phyloP scores from a whole-genome alignment of 2,329 filamentous ascomycete species.

The Phialemonium atrogriseum region DNA sequence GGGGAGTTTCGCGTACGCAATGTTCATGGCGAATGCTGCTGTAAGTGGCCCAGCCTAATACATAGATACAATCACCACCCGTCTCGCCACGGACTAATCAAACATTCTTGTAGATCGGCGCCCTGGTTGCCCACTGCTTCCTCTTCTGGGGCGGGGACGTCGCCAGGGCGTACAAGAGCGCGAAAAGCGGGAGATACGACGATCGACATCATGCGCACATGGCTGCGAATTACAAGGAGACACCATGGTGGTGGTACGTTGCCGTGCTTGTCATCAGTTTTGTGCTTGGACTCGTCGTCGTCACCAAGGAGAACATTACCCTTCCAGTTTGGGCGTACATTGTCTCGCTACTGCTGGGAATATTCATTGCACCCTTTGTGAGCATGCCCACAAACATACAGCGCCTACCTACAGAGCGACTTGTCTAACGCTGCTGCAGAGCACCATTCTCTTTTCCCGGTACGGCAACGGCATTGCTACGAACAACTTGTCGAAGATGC shows the following conservation, averaged over 20 bases:
- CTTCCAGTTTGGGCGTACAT: constrained; percentile 39
- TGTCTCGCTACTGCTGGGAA: constrained; percentile 33
- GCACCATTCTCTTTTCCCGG: constrained; percentile 40
- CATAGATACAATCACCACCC: too few species aligned
- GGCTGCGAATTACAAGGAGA: constrained; percentile 43
- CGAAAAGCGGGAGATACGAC: constrained; percentile 30
- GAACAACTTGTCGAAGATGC: constrained; percentile 50
- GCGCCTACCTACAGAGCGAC: constrained; percentile 3
- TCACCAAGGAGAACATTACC: constrained; percentile 35
- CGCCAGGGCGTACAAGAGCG: constrained; percentile 35
- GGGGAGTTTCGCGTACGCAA: constrained; percentile 40
- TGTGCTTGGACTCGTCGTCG: constrained; percentile 36
- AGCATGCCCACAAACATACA: constrained; percentile 9
- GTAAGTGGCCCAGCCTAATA: too few species aligned
- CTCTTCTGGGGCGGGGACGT: constrained; percentile 50
- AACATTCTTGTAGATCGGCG: constrained; percentile 38
- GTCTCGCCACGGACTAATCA: too few species aligned
- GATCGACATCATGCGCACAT: constrained; percentile 46
- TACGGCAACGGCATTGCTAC: constrained; percentile 51
- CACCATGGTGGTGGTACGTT: constrained; percentile 39
- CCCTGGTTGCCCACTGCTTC: constrained; percentile 40
- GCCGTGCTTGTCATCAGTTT: constrained; percentile 32
- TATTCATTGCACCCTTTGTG: constrained; percentile 41
- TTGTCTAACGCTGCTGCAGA: constrained; percentile 21
- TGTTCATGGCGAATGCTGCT: constrained; percentile 50